Base-by-base conservation (phyloP, 2,329 filamentous ascomycete genomes). In the Aspergillus amoenus region DNA sequence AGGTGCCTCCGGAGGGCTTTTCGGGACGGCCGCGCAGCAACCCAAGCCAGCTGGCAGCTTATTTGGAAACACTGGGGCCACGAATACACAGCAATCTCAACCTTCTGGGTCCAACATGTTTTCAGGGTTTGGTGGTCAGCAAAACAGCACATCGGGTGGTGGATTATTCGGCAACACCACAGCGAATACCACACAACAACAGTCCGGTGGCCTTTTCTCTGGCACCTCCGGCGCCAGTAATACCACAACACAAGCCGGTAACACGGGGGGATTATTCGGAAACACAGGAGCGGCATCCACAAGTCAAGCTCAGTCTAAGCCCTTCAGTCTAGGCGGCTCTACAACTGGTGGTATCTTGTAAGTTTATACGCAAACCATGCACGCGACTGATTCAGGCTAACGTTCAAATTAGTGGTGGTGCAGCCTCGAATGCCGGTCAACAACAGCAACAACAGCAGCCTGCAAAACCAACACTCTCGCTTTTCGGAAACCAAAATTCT, bases 391-490 rank as follows among this genome's bases (percentile, higher is more conserved):
- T 22, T 41, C 6, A 22, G 12, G 49, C 48, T 41, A 44, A 60
- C 44, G 32, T 45, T 24, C 12, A 17, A 12, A 40, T 22, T 39
- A 62, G 54, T 51, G 67, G 70, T 22, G 64, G 67, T 34, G 61
- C 58, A 39, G 59, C 57, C 37, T 66, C 70, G 44, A 66, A 51
- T 54, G 66, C 58, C 41, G 63, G 65, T 32, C 69, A 67, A 50
- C 69, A 66, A 22, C 67, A 66, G n/a, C 69, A 67, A 49, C 71
- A 74, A 55, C 65, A 69, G 53, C 77, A 80, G 50, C 81, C 83
- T 62, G 82, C 83, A 64, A 81, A 79, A 22, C 75, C 75, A 24
- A 73, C 73, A 1, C 64, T 78, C 21, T 74, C 65, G 53, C 67
- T 74, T 43, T 78, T 78, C 54, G 71, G 73, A 45, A 70, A 72